Conservation (phyloP, 306 rosid species). For the Vicia sativa region DNA sequence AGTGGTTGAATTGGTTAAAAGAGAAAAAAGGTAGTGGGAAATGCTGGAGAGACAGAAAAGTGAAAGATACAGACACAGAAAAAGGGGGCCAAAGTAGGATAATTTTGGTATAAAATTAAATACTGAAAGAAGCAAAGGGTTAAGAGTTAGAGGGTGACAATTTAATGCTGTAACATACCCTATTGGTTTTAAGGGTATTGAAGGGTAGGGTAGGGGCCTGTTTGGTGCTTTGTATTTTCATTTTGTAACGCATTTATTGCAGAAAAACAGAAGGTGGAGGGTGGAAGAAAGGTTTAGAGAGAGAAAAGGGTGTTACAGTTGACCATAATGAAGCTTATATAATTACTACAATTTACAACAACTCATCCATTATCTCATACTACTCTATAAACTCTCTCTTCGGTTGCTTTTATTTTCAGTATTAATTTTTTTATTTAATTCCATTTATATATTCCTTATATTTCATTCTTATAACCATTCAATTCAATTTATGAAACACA, state of each 20-base stretch:
- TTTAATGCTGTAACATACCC: neutral
- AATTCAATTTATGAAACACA: neutral
- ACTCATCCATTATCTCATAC: constrained; percentile 17
- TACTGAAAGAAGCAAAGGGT: neutral
- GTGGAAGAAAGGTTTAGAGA: neutral
- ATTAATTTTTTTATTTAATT: neutral
- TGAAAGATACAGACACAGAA: neutral
- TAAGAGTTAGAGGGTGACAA: neutral
- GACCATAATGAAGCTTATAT: constrained; percentile 9
- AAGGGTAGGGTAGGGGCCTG: constrained; percentile 16
- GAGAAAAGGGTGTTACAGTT: neutral
- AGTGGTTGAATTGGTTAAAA: neutral
- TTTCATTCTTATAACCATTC: constrained; percentile 14
- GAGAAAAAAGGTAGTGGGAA: neutral
- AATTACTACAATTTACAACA: constrained; percentile 1
- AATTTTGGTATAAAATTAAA: constrained; percentile 9
- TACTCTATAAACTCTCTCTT: neutral
- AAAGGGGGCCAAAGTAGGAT: neutral
- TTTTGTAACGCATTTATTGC: constrained; percentile 4
- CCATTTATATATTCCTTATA: neutral
- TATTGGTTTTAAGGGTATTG: neutral
- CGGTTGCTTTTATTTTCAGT: constrained; percentile 3
- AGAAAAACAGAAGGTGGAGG: constrained; percentile 13
- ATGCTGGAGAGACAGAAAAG: neutral
- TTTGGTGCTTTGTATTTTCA: constrained; percentile 1